Conservation (phyloP, 345 rosid species). For the Syzygium aromaticum region DNA sequence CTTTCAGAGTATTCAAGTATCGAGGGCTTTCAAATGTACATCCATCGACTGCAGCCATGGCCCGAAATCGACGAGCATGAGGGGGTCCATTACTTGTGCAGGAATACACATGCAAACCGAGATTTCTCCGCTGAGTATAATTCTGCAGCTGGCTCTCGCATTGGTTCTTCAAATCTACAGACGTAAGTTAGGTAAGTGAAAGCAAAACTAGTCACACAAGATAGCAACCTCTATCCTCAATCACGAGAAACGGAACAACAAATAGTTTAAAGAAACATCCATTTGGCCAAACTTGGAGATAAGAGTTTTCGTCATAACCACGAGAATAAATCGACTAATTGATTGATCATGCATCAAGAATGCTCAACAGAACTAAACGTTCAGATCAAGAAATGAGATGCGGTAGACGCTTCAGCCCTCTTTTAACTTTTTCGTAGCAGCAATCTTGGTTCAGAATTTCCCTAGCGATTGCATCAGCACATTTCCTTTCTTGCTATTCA, state of each 20-base stretch:
- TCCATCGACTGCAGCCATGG: constrained; percentile 22
- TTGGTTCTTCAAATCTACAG: constrained; percentile 6
- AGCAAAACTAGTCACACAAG: background rate
- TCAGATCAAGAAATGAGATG: background rate
- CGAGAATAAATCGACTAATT: background rate
- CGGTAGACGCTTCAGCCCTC: background rate
- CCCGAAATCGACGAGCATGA: constrained; percentile 19
- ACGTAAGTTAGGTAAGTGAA: background rate
- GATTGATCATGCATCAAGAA: background rate
- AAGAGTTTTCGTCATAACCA: too few species aligned
- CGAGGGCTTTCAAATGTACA: constrained; percentile 15
- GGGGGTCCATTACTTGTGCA: constrained; percentile 18
- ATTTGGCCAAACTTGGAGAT: too few species aligned
- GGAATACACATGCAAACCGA: constrained; percentile 19
- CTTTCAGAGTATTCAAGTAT: constrained; percentile 10
- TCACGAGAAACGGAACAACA: background rate
- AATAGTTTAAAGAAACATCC: too few species aligned
- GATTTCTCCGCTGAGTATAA: constrained; percentile 18
- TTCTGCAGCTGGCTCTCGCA: constrained; percentile 17
- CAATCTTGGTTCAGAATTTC: background rate
- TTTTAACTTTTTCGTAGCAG: background rate
- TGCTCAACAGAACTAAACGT: background rate
- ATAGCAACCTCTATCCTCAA: background rate
- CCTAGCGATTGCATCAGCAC: background rate
- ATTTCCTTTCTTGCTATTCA: background rate